Percentiles rank a stretch among this genome's conserved stretches.
Evolutionary conservation across 352 stramenopile species (phyloP).

Genomic region (Pythium angustatum): DNA sequence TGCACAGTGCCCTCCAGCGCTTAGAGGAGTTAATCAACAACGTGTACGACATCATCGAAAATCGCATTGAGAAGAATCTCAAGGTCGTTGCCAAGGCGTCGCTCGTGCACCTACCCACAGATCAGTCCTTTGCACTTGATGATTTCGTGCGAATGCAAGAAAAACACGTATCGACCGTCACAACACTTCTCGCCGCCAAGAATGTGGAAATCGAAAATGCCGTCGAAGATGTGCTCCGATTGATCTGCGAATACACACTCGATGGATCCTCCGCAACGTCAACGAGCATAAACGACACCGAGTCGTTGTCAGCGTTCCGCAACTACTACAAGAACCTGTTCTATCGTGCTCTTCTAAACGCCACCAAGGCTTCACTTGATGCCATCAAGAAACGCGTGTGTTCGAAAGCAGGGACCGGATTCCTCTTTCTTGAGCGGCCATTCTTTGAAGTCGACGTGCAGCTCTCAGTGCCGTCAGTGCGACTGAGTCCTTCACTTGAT

Average conservation of each 20-base stretch:
- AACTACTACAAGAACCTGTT: slow-evolving; percentile 83
- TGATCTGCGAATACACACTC: slow-evolving; percentile 72
- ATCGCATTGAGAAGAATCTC: slow-evolving; percentile 84
- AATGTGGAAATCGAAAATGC: slow-evolving; percentile 88
- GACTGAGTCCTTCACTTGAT: slow-evolving; percentile 77
- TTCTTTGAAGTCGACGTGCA: slow-evolving; percentile 90
- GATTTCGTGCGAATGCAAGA: slow-evolving; percentile 87
- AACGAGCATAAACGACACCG: slow-evolving; percentile 34
- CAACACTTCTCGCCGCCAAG: slow-evolving; percentile 65
- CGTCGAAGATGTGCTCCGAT: slow-evolving; percentile 73
- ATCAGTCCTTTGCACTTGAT: slow-evolving; percentile 84
- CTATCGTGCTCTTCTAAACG: slow-evolving; percentile 79
- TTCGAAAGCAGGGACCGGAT: slow-evolving; percentile 73
- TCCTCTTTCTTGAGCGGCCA: slow-evolving; percentile 79
- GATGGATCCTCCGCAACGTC: slow-evolving; percentile 26
- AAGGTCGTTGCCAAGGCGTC: slow-evolving; percentile 78
- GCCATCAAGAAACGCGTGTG: slow-evolving; percentile 84
- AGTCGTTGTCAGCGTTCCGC: slow-evolving; percentile 52
- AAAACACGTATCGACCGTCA: slow-evolving; percentile 63
- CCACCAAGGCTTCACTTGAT: slow-evolving; percentile 76
- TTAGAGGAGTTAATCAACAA: slow-evolving; percentile 86
- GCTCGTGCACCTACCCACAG: slow-evolving; percentile 74
- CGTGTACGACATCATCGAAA: slow-evolving; percentile 81
- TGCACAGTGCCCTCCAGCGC: slow-evolving; percentile 59
- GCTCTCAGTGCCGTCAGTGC: slow-evolving; percentile 70